A percentile compares a stretch with the other conserved stretches of the same genome.
These are phyloP conservation scores for Salix arbutifolia DNA, from an alignment of 345 rosid genomes.

Conservation along the genomic window DNA sequence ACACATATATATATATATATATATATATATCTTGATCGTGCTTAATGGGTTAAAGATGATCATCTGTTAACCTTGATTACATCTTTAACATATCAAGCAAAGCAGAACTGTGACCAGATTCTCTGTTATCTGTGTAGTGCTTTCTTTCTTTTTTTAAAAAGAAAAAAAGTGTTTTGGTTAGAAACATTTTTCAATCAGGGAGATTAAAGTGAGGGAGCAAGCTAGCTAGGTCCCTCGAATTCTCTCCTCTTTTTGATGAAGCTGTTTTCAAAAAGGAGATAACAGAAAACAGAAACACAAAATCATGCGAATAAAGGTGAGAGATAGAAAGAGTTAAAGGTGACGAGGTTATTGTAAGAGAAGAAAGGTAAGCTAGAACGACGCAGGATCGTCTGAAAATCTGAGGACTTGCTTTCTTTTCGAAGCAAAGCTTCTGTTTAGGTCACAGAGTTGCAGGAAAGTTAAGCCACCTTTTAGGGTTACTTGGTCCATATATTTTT, in stretches of 20 bases:
- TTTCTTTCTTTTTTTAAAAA: background rate
- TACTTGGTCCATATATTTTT: background rate
- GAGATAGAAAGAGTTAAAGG: background rate
- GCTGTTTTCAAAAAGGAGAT: background rate
- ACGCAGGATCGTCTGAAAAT: background rate
- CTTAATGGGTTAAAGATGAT: too few relatives aligned
- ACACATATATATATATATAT: too few relatives aligned
- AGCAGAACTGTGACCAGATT: background rate
- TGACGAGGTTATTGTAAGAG: conserved; percentile 12
- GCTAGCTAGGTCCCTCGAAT: background rate
- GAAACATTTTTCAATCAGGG: background rate
- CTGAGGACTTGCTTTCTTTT: conserved; percentile 41
- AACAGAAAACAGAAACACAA: background rate
- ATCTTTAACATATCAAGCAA: background rate
- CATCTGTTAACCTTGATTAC: too few relatives aligned
- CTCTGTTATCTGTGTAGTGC: background rate
- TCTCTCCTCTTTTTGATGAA: background rate
- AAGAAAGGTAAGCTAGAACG: background rate
- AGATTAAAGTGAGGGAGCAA: background rate
- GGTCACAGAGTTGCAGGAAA: conserved; percentile 51
- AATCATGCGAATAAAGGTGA: too few relatives aligned
- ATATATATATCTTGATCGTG: too few relatives aligned
- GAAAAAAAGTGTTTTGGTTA: background rate
- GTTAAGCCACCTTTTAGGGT: conserved; percentile 33
- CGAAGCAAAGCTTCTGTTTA: conserved; percentile 52